Conservation (phyloP, 441 rosid species). For the Syzygium malaccense region DNA sequence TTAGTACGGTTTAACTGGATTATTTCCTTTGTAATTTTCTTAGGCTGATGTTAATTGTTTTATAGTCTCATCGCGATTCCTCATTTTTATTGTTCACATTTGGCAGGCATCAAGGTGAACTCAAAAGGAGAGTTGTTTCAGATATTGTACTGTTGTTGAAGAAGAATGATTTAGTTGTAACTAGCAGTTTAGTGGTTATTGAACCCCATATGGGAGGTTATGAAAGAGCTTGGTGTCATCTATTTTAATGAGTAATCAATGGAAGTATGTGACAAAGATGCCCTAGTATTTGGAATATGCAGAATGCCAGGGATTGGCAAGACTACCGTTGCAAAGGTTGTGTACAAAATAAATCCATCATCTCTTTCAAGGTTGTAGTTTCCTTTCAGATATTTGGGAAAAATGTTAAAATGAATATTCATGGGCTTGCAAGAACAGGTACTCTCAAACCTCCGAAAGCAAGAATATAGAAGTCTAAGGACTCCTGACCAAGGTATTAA, state of each 20-base stretch:
- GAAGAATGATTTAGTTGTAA: neutral
- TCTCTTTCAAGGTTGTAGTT: neutral
- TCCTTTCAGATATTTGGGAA: neutral
- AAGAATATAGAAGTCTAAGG: too few relatives aligned
- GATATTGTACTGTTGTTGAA: neutral
- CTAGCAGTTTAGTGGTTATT: neutral
- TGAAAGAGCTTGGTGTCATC: neutral
- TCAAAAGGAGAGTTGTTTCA: neutral
- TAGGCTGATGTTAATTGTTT: neutral
- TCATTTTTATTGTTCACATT: neutral
- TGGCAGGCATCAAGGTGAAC: neutral
- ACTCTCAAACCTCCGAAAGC: neutral
- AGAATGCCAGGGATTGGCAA: neutral
- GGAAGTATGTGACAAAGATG: neutral
- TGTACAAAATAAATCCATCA: neutral
- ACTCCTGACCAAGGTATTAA: neutral
- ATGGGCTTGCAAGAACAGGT: neutral
- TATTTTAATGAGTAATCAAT: neutral
- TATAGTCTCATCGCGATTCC: neutral
- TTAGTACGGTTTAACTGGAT: neutral
- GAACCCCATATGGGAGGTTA: neutral
- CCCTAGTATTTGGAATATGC: neutral
- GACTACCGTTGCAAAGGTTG: neutral
- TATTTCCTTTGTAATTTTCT: neutral
- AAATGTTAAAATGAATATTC: neutral